Percentiles rank a stretch among this genome's conserved stretches.
Conservation (phyloP, 2,329 filamentous ascomycete genomes). For the Aspergillus sp. region DNA sequence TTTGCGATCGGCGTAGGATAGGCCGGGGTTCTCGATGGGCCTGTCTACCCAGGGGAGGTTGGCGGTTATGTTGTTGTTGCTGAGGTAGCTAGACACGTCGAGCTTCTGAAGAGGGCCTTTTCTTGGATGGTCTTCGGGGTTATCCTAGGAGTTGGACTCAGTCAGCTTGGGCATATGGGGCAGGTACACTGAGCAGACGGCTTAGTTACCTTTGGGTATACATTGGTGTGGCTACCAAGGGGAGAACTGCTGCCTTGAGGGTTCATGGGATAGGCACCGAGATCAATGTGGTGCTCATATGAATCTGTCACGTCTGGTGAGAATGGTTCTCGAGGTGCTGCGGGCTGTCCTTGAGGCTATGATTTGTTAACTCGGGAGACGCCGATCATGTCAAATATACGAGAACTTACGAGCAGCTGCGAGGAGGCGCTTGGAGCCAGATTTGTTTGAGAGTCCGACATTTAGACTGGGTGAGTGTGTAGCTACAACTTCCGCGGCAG, state of each 20-base stretch:
- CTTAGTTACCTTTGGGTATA: not conserved
- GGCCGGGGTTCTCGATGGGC: not conserved
- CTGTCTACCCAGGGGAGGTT: not conserved
- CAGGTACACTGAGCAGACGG: not conserved
- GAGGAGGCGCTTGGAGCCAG: not conserved
- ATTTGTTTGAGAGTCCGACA: not conserved
- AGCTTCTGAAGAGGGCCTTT: not conserved
- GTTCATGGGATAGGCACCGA: not conserved
- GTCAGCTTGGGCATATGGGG: not conserved
- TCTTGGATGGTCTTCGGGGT: not conserved
- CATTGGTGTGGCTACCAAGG: not conserved
- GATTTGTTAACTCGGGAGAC: not conserved
- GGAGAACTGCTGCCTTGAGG: not conserved
- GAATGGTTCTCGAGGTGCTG: not conserved
- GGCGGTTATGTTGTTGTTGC: not conserved
- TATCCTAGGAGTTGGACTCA: not conserved
- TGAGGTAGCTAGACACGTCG: not conserved
- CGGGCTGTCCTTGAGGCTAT: too few relatives aligned
- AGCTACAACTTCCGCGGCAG: too few relatives aligned
- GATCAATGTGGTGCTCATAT: not conserved
- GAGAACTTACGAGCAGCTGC: not conserved
- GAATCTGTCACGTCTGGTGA: not conserved
- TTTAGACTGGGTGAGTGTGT: not conserved
- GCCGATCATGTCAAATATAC: not conserved
- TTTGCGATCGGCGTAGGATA: not conserved